Evolutionary conservation across 23 red algal species (phyloP), one percentile per base, ranked within the genome.

Genomic region (Gracilaria caudata): DNA sequence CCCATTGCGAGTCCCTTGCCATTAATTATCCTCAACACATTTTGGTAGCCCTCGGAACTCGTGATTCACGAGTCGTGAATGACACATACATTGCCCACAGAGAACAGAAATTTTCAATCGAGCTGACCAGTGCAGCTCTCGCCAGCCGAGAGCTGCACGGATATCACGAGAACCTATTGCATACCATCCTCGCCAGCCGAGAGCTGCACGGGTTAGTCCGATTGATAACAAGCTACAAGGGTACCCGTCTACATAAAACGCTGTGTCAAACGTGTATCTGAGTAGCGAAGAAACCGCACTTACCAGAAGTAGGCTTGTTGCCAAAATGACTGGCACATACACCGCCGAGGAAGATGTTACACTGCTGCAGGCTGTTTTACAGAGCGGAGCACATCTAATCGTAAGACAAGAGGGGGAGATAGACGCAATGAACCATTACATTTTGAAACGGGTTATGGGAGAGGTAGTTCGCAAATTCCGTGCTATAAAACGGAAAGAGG

Each of bases 301-400:
- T 30, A 1, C 32, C 24, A 8, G 61, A 33, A 37, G 0, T 40
- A 12, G 37, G 19, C 23, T 10, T 28, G 20, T n/a, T 36, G n/a
- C 13, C 4, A 47, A 47, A 46, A 75, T 75, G 70, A 47, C 12
- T 24, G 0, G 0, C 1, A 12, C 21, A 16, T 75, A 75, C 19
- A 1, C 70, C 2, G 13, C 19, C 21, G 20, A 75, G 25, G 70
- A 75, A 75, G 70, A 75, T 47, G 70, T 75, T 14, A 29, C 43
- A 8, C 70, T 75, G 19, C 37, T 75, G 14, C 70, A 75, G 43
- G 37, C 70, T 24, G 43, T 75, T 47, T 24, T 75, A 20, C 20
- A 47, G 19, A 39, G 39, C 43, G 23, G 38, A 24, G 70, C 70
- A 13, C 70, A 75, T 19, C 4, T 75, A 11, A 39, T 1, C 0